Evolutionary conservation across 2,329 filamentous ascomycete species (phyloP).

Genomic region (Colletotrichum endophyticum): DNA sequence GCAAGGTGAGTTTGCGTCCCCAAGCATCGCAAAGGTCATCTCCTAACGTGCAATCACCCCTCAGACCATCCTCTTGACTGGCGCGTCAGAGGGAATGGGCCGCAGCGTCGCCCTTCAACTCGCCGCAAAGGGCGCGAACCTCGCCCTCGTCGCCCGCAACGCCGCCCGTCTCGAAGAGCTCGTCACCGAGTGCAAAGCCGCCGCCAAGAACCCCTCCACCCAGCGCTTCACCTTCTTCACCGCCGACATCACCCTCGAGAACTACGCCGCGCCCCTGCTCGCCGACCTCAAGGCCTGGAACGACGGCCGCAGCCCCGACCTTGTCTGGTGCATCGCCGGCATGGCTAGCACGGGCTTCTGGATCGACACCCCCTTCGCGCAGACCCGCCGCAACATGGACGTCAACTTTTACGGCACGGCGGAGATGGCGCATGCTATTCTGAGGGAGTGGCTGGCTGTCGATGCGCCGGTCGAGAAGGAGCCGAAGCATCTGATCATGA

Average conservation of each 20-base stretch:
- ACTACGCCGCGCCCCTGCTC: slow-evolving; percentile 74
- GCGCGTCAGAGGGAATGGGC: slow-evolving; percentile 93
- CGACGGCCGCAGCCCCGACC: slow-evolving; percentile 71
- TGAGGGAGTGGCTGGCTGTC: slow-evolving; percentile 74
- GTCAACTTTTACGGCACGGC: slow-evolving; percentile 88
- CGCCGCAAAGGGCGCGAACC: slow-evolving; percentile 80
- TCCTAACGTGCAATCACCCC: not conserved
- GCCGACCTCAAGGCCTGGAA: slow-evolving; percentile 81
- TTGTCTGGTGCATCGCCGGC: slow-evolving; percentile 92
- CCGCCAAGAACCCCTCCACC: slow-evolving; percentile 65
- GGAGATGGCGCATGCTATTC: slow-evolving; percentile 82
- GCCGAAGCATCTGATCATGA: slow-evolving; percentile 85
- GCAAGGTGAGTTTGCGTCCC: slow-evolving; percentile 65
- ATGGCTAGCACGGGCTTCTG: slow-evolving; percentile 77
- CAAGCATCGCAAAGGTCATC: not conserved
- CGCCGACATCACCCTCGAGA: slow-evolving; percentile 76
- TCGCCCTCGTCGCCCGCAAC: slow-evolving; percentile 85
- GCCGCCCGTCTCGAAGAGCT: slow-evolving; percentile 71
- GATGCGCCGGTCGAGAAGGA: slow-evolving; percentile 47
- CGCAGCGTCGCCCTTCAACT: slow-evolving; percentile 76
- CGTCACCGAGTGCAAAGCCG: slow-evolving; percentile 66
- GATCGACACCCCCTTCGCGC: slow-evolving; percentile 71
- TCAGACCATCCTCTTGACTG: slow-evolving; percentile 87
- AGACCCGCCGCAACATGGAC: slow-evolving; percentile 82
- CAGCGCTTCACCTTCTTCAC: slow-evolving; percentile 86